Evolutionary conservation across 345 rosid genomes (phyloP), one percentile per base, ranked within the genome.

Genomic region (Iberis pinnata): DNA sequence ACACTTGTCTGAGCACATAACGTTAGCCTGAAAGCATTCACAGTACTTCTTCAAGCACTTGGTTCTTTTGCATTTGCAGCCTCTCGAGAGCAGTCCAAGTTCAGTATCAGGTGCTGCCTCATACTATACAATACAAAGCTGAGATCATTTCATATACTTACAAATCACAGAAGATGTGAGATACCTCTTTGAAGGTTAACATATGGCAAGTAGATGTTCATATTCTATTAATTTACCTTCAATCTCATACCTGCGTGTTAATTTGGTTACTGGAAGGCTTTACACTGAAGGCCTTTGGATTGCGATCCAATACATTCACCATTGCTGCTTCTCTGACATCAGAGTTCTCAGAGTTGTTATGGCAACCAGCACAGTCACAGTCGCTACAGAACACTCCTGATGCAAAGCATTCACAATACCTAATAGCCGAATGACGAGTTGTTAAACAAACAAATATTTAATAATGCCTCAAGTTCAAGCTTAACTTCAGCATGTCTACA

Each of bases 341-440:
- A 53, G 49, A 67, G 53, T 77, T 67, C 43, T 59, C 69, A 43
- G 73, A 14, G 38, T 69, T 73, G 51, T 82, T 82, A 32, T 55
- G 53, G 19, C 82, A 82, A 58, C 58, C 52, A 61, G 19, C 56
- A 64, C 81, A 82, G 24, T 56, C 53, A 63, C 84, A 82, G 36
- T 73, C 79, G 52, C 36, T 78, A 40, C 88, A 82, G 5, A 61
- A 71, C 50, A 39, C 65, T 53, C 81, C 81, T 18, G 78, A 70
- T 35, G 80, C 68, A 65, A 81, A 78, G 62, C 85, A 79, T 33
- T 62, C 76, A 43, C 84, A 79, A 35, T 82, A 77, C 76, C 81
- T 76, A 71, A 45, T 42, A 53, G 57, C 53, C 59, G 39, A 19
- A 6, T 7, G n/a, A 43, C 54, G 7, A 17, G n/a, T 43, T 19